Evolutionary conservation across 31 red algal species (phyloP), one percentile per base, ranked within the genome.

Genomic region (Endocladia muricata): DNA sequence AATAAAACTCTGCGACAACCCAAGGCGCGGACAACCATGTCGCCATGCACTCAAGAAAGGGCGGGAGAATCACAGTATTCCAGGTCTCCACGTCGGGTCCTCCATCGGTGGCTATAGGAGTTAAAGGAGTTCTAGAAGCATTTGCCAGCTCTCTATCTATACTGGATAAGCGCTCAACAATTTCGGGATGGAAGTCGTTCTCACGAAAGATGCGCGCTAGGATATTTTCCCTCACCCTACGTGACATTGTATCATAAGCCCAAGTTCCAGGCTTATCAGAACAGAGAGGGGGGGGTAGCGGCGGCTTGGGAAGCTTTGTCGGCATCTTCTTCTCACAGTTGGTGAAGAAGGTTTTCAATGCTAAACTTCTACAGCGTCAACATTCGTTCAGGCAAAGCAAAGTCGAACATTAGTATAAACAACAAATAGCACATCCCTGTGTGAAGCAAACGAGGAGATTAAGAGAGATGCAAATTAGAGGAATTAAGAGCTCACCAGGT

Each of bases 1-100:
- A 92, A 41, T 98, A 98, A 68, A 94, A 98, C 69, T 98, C 95
- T 17, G 88, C 79, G 0, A 94, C 49, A 25, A 52, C 72, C 90
- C 90, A 98, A 9, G 95, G 95, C 2, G 91, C 87, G 3, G 86
- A 84, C 9, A 98, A 69, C 95, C 91, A 98, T n/a, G 91, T 98
- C 29, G 55, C 57, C 3, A 69, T 22, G 23, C 29, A 41, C n/a
- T 37, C 35, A 4, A 90, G 28, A 19, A 67, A 33, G 25, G 73
- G 38, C 1, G 58, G 60, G 55, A 81, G 34, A 61, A 97, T 80
- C 25, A 40, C 37, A 25, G 39, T 41, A 32, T 88, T 89, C 94
- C 94, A 97, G 22, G 37, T 49, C 37, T 26, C 35, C 6, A 76
- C 72, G 41, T 97, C 94, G 15, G 88, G 83, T 36, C 88, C 83